Evolutionary conservation across 345 rosid species (phyloP).

Genomic region (Syzygium jambos): DNA sequence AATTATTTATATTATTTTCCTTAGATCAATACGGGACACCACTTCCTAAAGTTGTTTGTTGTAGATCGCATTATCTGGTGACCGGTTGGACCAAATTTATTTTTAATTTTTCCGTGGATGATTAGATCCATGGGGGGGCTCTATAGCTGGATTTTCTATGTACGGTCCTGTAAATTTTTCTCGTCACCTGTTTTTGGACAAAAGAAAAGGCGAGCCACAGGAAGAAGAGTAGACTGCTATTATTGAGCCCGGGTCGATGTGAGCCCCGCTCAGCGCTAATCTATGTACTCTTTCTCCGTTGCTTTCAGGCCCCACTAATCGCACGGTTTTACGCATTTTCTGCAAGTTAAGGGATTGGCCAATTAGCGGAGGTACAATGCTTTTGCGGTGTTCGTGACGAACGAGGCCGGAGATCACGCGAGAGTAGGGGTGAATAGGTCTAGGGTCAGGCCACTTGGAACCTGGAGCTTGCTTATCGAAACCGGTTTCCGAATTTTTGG

Average conservation of each 20-base stretch:
- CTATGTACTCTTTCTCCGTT: not conserved
- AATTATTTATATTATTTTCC: no score
- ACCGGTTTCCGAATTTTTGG: no score
- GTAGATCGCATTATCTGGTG: not conserved
- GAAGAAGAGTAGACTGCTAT: not conserved
- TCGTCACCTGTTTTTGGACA: not conserved
- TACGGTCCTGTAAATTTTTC: not conserved
- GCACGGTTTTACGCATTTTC: not conserved
- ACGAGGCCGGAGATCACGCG: no score
- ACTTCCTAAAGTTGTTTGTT: no score
- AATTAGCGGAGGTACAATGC: no score
- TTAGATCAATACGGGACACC: no score
- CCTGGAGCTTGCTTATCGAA: no score
- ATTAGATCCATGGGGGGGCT: not conserved
- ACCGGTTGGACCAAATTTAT: no score
- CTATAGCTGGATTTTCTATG: not conserved
- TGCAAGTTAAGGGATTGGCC: no score
- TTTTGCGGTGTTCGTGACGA: no score
- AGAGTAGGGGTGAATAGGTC: no score
- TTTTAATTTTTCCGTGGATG: not conserved
- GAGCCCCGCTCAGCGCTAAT: not conserved
- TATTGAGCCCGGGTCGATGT: not conserved
- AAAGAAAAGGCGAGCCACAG: not conserved
- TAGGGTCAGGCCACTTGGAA: no score
- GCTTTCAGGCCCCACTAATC: not conserved